phyloP scores from a whole-genome alignment of 2,329 filamentous ascomycete genomes.

The Epichloe coenophiala region DNA sequence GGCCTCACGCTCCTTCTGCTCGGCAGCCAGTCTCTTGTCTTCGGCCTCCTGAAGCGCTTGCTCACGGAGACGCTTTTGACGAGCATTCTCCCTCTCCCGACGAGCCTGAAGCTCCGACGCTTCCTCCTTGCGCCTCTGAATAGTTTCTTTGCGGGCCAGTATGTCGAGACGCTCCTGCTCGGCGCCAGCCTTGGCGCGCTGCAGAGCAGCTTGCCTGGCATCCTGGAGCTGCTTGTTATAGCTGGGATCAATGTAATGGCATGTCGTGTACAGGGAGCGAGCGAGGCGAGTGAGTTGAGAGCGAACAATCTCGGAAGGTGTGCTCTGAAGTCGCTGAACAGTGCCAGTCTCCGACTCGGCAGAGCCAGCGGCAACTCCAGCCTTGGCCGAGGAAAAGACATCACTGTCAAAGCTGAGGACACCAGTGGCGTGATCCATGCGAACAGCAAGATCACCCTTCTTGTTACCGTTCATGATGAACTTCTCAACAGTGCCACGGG shows the following conservation, averaged over 20 bases:
- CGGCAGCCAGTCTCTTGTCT: conserved; percentile 74
- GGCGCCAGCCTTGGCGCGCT: conserved; percentile 74
- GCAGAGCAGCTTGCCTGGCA: conserved; percentile 66
- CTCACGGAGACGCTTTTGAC: conserved; percentile 71
- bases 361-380: conserved; percentile 70
- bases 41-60: conserved; percentile 85
- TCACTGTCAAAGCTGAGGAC: conserved; percentile 96
- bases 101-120: conserved; percentile 75
- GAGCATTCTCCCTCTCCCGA: conserved; percentile 85
- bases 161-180: conserved; percentile 82
- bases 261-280: conserved; percentile 82
- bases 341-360: conserved; percentile 73
- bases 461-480: conserved; percentile 99
- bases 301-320: conserved; percentile 92
- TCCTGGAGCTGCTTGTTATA: conserved; percentile 73
- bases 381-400: conserved; percentile 94
- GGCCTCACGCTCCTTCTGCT: conserved; percentile 81
- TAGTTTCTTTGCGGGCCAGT: conserved; percentile 74
- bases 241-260: conserved; percentile 85
- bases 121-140: conserved; percentile 93
- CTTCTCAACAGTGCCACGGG: conserved; percentile 85
- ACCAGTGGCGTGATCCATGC: conserved; percentile 88
- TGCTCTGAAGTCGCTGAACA: conserved; percentile 92
- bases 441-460: conserved; percentile 94
- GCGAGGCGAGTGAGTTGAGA: conserved; percentile 86